Percentiles rank a stretch among this genome's conserved stretches.
These are phyloP conservation scores for Boletus holoroseus DNA, from an alignment of 1,284 basidiomycete genomes.

Conservation along the genomic window DNA sequence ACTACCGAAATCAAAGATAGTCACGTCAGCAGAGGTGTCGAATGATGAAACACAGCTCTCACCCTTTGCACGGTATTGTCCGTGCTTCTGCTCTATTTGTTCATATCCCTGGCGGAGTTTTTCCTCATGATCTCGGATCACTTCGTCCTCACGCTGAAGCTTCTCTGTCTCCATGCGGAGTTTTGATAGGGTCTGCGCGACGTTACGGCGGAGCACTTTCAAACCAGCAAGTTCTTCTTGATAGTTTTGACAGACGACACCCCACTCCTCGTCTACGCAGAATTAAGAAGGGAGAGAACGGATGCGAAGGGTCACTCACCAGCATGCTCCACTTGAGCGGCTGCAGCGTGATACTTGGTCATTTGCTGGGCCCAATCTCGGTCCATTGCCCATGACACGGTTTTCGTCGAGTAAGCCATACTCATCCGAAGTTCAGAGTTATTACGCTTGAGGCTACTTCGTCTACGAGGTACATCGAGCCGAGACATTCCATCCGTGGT, in stretches of 20 bases:
- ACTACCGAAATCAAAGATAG: slow-evolving; percentile 37
- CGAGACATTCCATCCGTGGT: slow-evolving; percentile 20
- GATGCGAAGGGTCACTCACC: slow-evolving; percentile 37
- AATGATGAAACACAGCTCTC: slow-evolving; percentile 12
- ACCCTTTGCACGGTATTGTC: slow-evolving; percentile 55
- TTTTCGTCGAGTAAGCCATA: slow-evolving; percentile 53
- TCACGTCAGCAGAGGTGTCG: slow-evolving; percentile 8
- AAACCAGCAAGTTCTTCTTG: slow-evolving; percentile 56
- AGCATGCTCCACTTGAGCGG: slow-evolving; percentile 50
- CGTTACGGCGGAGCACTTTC: slow-evolving; percentile 48
- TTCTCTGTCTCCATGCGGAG: slow-evolving; percentile 53
- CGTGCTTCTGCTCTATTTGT: slow-evolving; percentile 53
- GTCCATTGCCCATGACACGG: slow-evolving; percentile 70
- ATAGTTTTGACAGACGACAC: slow-evolving; percentile 50
- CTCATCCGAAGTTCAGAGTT: slow-evolving; percentile 44
- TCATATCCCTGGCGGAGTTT: slow-evolving; percentile 47
- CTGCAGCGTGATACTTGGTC: slow-evolving; percentile 48
- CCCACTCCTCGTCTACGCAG: slow-evolving; percentile 48
- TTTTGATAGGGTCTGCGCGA: slow-evolving; percentile 48
- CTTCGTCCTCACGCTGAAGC: slow-evolving; percentile 49
- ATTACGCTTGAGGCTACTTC: slow-evolving; percentile 58
- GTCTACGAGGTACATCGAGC: slow-evolving; percentile 36
- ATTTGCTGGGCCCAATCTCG: slow-evolving; percentile 53
- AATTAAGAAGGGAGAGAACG: slow-evolving; percentile 2
- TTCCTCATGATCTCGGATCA: slow-evolving; percentile 50